Conservation (phyloP, 257 asterid genomes). For the Anisodus acutangulus region DNA sequence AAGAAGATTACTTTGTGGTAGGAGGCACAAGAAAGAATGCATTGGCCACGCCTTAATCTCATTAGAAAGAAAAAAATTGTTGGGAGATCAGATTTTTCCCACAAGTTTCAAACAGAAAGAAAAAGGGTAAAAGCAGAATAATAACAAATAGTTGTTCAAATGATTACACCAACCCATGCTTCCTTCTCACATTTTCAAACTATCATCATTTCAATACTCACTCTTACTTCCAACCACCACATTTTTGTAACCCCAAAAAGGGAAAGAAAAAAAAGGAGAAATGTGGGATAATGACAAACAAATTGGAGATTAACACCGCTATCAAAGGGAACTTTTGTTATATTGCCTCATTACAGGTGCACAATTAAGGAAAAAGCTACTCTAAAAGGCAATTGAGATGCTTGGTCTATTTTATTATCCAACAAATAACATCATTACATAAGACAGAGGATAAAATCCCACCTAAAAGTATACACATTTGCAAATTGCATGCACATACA, state of each 20-base stretch:
- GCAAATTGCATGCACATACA: slow-evolving; percentile 21
- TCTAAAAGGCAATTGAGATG: slow-evolving; percentile 37
- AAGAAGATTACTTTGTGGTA: slow-evolving; percentile 59
- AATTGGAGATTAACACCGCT: slow-evolving; percentile 66
- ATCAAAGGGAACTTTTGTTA: slow-evolving; percentile 64
- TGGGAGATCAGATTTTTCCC: slow-evolving; percentile 41
- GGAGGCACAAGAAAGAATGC: slow-evolving; percentile 79
- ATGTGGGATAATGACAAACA: slow-evolving; percentile 31
- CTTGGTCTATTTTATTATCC: not conserved
- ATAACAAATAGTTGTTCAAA: slow-evolving; percentile 52
- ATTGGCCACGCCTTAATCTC: slow-evolving; percentile 74
- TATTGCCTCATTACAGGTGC: slow-evolving; percentile 43
- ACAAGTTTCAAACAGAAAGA: slow-evolving; percentile 39
- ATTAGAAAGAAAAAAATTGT: slow-evolving; percentile 44
- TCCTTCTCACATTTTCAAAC: slow-evolving; percentile 59
- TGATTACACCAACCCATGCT: slow-evolving; percentile 69
- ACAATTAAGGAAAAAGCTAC: slow-evolving; percentile 32
- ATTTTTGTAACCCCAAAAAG: slow-evolving; percentile 3
- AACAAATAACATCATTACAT: slow-evolving; percentile 37
- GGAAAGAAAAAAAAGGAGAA: slow-evolving; percentile 11
- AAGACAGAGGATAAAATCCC: slow-evolving; percentile 37
- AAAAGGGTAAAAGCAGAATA: slow-evolving; percentile 37
- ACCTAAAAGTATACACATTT: not conserved
- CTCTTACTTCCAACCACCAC: slow-evolving; percentile 14
- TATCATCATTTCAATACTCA: slow-evolving; percentile 49